These are phyloP conservation scores for Platismatia glauca DNA, from an alignment of 495 filamentous ascomycete genomes.

Conservation along the genomic window DNA sequence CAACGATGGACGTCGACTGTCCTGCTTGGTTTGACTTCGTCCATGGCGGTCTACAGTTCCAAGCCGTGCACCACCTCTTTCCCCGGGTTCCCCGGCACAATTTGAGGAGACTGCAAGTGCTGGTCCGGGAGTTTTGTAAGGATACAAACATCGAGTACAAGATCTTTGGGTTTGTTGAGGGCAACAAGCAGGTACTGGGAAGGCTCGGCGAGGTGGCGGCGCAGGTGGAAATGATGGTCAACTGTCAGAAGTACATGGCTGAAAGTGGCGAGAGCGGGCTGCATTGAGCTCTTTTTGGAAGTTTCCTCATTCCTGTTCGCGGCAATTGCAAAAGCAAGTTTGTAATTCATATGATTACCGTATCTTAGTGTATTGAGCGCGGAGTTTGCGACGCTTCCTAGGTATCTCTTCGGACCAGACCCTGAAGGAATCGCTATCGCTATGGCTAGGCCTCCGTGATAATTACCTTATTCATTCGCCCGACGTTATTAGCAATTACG, in stretches of 20 bases:
- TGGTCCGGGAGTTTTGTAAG: conserved; percentile 37
- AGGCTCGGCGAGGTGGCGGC: conserved; percentile 14
- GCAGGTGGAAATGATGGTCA: conserved; percentile 16
- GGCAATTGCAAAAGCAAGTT: background rate
- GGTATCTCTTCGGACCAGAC: too few species aligned
- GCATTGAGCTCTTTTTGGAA: conserved; percentile 7
- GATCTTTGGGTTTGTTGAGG: conserved; percentile 31
- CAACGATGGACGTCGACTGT: conserved; percentile 44
- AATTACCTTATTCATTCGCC: too few species aligned
- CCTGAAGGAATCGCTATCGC: background rate
- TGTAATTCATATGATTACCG: too few species aligned
- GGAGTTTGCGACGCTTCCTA: too few species aligned
- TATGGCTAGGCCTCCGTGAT: too few species aligned
- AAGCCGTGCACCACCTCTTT: conserved; percentile 42
- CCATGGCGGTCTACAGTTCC: conserved; percentile 43
- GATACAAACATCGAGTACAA: conserved; percentile 38
- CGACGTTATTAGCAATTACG: too few species aligned
- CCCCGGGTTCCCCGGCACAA: conserved; percentile 41
- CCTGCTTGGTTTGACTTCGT: conserved; percentile 41
- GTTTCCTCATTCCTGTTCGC: too few species aligned
- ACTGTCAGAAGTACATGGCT: conserved; percentile 20
- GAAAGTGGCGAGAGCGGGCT: conserved; percentile 26
- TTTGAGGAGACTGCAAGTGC: conserved; percentile 32
- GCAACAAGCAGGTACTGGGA: conserved; percentile 16
- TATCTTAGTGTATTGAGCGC: too few species aligned